Conservation (phyloP, 1,139 yeast genomes). For the Blastobotrys persicus region DNA sequence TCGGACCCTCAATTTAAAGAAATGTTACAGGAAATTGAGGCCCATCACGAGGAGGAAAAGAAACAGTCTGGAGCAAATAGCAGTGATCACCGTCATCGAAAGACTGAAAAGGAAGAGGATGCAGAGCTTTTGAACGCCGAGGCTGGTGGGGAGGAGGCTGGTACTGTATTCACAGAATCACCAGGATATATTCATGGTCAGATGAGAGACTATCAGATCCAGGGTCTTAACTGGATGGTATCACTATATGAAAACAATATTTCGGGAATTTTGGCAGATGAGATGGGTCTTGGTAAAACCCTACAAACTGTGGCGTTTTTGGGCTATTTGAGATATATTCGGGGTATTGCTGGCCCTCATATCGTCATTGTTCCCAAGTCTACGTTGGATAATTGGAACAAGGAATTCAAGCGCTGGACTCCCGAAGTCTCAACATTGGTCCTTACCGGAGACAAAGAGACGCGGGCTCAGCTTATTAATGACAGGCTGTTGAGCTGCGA, state of each 20-base stretch:
- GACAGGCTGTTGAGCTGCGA: conserved; percentile 62
- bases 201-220: conserved; percentile 83
- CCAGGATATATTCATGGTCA: conserved; percentile 67
- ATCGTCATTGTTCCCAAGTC: conserved; percentile 92
- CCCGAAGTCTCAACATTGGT: conserved; percentile 90
- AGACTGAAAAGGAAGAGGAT: conserved; percentile 89
- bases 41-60: conserved; percentile 30
- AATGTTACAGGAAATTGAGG: conserved; percentile 51
- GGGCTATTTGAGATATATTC: conserved; percentile 78
- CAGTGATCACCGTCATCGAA: conserved; percentile 42
- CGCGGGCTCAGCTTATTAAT: conserved; percentile 60
- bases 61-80: conserved; percentile 23
- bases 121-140: conserved; percentile 77
- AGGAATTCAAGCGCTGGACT: conserved; percentile 93
- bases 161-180: conserved; percentile 67
- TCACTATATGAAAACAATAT: conserved; percentile 75
- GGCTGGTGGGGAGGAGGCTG: conserved; percentile 42
- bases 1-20: conserved; percentile 65
- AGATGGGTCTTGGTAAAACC: conserved; percentile 97
- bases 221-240: conserved; percentile 92
- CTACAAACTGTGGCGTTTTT: conserved; percentile 88
- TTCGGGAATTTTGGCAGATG: conserved; percentile 93
- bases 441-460: conserved; percentile 83
- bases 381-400: conserved; percentile 90
- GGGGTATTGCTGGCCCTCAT: conserved; percentile 84